Base-by-base conservation (phyloP, 495 filamentous ascomycete genomes). In the Podospora fimiseda region DNA sequence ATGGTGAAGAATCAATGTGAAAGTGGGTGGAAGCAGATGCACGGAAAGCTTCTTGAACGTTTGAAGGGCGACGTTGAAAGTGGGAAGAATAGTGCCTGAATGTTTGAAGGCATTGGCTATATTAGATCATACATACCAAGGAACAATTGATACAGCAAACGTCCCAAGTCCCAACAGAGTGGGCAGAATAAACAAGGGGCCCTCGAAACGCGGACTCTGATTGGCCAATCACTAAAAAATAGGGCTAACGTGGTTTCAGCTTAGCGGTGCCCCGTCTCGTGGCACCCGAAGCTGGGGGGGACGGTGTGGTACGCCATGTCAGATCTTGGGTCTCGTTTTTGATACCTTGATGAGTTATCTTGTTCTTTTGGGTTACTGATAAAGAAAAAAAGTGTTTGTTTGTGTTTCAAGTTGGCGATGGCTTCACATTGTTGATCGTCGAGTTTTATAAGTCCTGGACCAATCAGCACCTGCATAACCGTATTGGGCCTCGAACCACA, bases 1-100 rank as follows among this genome's bases (percentile, higher is more conserved):
- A 61, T 72, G 15, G 68, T 76, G 19, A 72, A 68, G 62, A 58
- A 53, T 15, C 66, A 73, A 58, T 73, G 72, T 48, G 72, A 74
- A 52, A 52, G 30, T 11, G 68, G 65, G 14, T 76, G 72, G 72
- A 53, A 23, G 14, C 59, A 57, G 40, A 75, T 77, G 14, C 73
- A 76, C 39, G 63, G 39, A 15, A 69, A 67, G 66, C 65, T 77
- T 56, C 41, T 73, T 9, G 58, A 27, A 20, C 59, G 62, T 63
- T 30, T 75, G 51, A 64, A 65, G 52, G 58, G 51, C 49, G 50
- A 55, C 38, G 23, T 39, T 11, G 13, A 49, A 18, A 49, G 43
- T n/a, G 44, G 19, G 21, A 15, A 27, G 19, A 41, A 27, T 7
- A 37, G 3, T 24, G 30, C 4, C 27, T 9, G 19, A 18, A 9